These are phyloP conservation scores for Umbelopsis ramanniana DNA, from an alignment of 192 early-diverging fungal species.

Conservation along the genomic window DNA sequence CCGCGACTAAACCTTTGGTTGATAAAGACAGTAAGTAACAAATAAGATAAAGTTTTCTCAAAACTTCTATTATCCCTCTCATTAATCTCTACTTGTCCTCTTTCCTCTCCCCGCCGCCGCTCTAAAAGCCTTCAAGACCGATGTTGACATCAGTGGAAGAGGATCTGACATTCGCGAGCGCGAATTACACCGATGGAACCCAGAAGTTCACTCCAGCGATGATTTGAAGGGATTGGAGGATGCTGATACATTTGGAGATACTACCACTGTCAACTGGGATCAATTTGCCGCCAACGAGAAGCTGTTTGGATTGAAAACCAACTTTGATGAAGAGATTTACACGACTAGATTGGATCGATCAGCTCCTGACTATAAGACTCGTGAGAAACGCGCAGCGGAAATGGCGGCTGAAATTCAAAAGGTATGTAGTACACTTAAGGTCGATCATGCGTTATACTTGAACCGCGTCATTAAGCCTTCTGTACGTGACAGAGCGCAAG, in stretches of 20 bases:
- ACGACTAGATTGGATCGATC: constrained; percentile 91
- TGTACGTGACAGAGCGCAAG: constrained; percentile 52
- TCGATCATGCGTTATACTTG: neutral
- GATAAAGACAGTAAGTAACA: constrained; percentile 56
- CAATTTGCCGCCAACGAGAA: constrained; percentile 95
- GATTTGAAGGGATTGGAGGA: constrained; percentile 26
- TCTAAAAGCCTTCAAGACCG: constrained; percentile 78
- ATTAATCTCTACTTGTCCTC: neutral
- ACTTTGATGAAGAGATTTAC: constrained; percentile 96
- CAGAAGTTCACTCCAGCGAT: constrained; percentile 60
- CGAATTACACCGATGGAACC: constrained; percentile 86
- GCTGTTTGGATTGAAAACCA: constrained; percentile 93
- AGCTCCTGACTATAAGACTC: constrained; percentile 81
- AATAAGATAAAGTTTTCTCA: no score
- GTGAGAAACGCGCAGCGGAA: constrained; percentile 85
- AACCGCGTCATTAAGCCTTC: neutral
- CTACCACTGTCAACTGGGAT: constrained; percentile 74
- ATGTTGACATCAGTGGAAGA: constrained; percentile 83
- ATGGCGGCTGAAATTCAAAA: constrained; percentile 91
- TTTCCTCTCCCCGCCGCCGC: neutral
- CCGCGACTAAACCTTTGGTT: constrained; percentile 35
- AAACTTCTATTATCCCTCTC: neutral
- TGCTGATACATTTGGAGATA: constrained; percentile 29
- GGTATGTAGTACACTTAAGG: constrained; percentile 32
- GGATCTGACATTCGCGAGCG: constrained; percentile 70